phyloP scores from a whole-genome alignment of 1,284 basidiomycete species.

The Anthracocystis walkeri region DNA sequence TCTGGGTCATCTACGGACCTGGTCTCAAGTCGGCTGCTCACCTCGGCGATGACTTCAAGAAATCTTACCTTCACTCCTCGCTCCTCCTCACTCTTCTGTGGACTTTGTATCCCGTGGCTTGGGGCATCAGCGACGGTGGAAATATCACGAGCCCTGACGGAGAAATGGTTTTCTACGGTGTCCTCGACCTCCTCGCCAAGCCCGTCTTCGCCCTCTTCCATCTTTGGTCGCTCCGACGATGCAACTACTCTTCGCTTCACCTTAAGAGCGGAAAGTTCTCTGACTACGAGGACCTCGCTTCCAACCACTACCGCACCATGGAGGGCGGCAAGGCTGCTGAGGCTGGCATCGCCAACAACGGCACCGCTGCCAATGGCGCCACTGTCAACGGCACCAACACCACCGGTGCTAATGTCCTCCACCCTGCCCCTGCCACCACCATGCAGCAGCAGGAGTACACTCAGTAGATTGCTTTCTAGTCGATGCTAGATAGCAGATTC shows the following conservation, averaged over 20 bases:
- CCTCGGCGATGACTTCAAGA: conserved; percentile 70
- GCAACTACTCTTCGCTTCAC: conserved; percentile 57
- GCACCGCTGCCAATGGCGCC: conserved; percentile 13
- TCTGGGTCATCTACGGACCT: conserved; percentile 67
- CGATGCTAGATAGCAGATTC: background rate
- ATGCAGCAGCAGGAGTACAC: conserved; percentile 38
- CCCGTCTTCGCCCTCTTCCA: conserved; percentile 65
- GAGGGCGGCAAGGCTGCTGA: conserved; percentile 38
- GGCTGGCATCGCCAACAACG: conserved; percentile 16
- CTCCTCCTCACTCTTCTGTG: conserved; percentile 55
- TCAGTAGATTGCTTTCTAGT: conserved; percentile 26
- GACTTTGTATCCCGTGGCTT: conserved; percentile 69
- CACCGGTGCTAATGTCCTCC: conserved; percentile 20
- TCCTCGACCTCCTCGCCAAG: conserved; percentile 75
- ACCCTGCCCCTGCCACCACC: conserved; percentile 36
- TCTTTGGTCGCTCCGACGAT: conserved; percentile 51
- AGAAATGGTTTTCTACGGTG: conserved; percentile 75
- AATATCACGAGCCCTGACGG: conserved; percentile 72
- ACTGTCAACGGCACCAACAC: conserved; percentile 8
- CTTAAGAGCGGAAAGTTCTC: conserved; percentile 58
- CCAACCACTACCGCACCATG: conserved; percentile 22
- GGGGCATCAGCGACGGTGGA: conserved; percentile 73
- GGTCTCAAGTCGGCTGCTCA: conserved; percentile 70
- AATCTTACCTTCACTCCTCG: conserved; percentile 71
- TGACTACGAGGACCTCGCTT: conserved; percentile 45